Evolutionary conservation across 768 basidiomycete species (phyloP), one percentile per base, ranked within the genome.

Genomic region (Clitopilus hobsonii): DNA sequence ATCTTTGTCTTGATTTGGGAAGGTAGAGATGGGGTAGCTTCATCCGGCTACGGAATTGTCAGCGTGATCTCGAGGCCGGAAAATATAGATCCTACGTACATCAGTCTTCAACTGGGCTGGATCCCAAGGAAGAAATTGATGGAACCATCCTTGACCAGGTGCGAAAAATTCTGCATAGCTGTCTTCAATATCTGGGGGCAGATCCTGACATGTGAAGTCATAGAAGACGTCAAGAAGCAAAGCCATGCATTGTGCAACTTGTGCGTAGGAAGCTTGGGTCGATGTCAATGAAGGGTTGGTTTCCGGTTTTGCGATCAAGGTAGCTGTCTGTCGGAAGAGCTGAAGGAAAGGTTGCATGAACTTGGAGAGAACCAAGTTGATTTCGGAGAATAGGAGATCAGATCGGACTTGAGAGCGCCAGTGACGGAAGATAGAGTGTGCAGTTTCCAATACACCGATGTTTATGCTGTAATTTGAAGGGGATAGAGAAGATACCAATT

Each of bases 151-250:
- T 2, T 69, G 72, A 0, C 72, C 72, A 1, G 84, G 75, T 3
- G 78, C 85, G 69, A 98, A 97, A 68, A 96, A 97, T 57, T 88
- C 82, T 18, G 79, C 74, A 56, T 94, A 84, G 24, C 84, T 75
- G 63, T 98, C 97, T 67, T 99, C 97, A 62, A 99, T 86, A 60
- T 86, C 88, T 13, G 94, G 93, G 3, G 95, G 97, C 16, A 98
- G 77, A 71, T 99, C 97, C 60, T 98, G 96, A 61, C 90, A 91
- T 1, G 89, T 94, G 59, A 99, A 83, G 69, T 98, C 97, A 63
- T 94, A 89, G 74, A 88, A 98, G 23, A 98, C 83, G 29, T 95
- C 90, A 16, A 89, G 76, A 14, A 97, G 77, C 6, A 94, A 76
- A 18, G 86, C 81, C 79, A 91, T 86, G 0, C 82, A 80, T 58